Evolutionary conservation across 2,329 filamentous ascomycete species (phyloP).

Genomic region (Lachnellula occidentalis): DNA sequence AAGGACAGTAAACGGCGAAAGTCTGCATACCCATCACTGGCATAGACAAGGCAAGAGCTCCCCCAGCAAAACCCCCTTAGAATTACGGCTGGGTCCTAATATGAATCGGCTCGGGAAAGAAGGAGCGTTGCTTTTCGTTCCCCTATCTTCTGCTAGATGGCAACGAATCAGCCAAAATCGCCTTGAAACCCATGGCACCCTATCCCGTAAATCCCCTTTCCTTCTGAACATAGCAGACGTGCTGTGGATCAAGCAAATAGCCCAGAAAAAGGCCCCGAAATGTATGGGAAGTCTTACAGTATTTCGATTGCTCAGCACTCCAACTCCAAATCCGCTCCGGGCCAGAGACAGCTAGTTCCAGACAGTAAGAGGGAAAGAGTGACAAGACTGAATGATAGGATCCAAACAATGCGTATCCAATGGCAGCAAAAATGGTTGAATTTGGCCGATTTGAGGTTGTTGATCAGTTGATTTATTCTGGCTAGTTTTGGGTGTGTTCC

Average conservation of each 20-base stretch:
- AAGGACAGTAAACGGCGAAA: slow-evolving; percentile 1
- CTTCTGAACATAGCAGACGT: not conserved
- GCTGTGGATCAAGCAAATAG: not conserved
- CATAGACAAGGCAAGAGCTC: slow-evolving; percentile 18
- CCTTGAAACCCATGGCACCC: not conserved
- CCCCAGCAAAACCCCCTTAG: slow-evolving; percentile 8
- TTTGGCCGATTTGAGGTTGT: not conserved
- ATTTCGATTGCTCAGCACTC: slow-evolving; percentile 17
- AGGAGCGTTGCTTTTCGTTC: slow-evolving; percentile 14
- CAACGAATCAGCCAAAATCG: slow-evolving; percentile 20
- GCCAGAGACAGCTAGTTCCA: not conserved
- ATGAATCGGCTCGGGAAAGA: slow-evolving; percentile 1
- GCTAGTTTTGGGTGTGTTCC: not conserved
- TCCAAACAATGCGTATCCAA: not conserved
- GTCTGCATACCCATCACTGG: slow-evolving; percentile 39
- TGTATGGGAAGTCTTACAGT: slow-evolving; percentile 12
- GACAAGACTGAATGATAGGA: not conserved
- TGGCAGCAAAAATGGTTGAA: not conserved
- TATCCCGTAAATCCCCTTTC: not conserved
- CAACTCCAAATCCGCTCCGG: not conserved
- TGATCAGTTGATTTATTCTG: not conserved
- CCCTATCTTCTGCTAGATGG: slow-evolving; percentile 21
- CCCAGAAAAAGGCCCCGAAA: not conserved
- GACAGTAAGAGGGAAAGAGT: not conserved
- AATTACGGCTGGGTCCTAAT: slow-evolving; percentile 1